Evolutionary conservation across 1,139 yeast genomes (phyloP).

Genomic region (Eremothecium cymbalariae): DNA sequence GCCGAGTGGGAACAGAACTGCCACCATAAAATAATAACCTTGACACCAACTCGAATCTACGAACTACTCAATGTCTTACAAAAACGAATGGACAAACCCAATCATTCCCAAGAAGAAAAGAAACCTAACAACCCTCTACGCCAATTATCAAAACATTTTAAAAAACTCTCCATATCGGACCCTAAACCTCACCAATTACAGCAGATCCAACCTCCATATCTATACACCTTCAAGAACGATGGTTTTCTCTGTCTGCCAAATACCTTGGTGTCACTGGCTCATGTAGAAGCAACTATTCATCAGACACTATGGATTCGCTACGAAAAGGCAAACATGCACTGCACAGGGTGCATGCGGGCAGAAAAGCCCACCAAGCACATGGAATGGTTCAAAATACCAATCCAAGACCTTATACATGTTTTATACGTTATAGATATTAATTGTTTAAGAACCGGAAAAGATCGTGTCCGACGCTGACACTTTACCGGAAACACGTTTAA

Average conservation of each 20-base stretch:
- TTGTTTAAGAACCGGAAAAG: slow-evolving; percentile 15
- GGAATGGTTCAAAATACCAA: slow-evolving; percentile 29
- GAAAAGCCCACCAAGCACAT: slow-evolving; percentile 21
- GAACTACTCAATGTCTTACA: too few relatives aligned
- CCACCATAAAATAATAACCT: slow-evolving; percentile 22
- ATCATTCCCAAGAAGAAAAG: too few relatives aligned
- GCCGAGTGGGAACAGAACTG: slow-evolving; percentile 26
- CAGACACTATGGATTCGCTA: slow-evolving; percentile 24
- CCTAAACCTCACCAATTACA: too few relatives aligned
- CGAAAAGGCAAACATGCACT: slow-evolving; percentile 26
- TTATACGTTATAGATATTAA: slow-evolving; percentile 19
- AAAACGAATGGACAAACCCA: too few relatives aligned
- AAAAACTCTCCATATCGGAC: too few relatives aligned
- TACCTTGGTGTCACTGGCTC: slow-evolving; percentile 15
- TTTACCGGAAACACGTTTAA: too few relatives aligned
- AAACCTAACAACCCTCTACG: too few relatives aligned
- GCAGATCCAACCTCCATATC: too few relatives aligned
- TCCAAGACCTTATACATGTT: slow-evolving; percentile 19
- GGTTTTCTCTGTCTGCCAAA: slow-evolving; percentile 13
- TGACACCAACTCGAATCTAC: slow-evolving; percentile 21
- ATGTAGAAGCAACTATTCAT: slow-evolving; percentile 23
- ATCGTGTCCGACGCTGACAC: slow-evolving; percentile 1
- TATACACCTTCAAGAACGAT: slow-evolving; percentile 8
- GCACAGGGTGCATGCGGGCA: slow-evolving; percentile 24
- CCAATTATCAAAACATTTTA: too few relatives aligned